Conservation (phyloP, 1,284 basidiomycete genomes). For the Fistulinella cinereoalba region DNA sequence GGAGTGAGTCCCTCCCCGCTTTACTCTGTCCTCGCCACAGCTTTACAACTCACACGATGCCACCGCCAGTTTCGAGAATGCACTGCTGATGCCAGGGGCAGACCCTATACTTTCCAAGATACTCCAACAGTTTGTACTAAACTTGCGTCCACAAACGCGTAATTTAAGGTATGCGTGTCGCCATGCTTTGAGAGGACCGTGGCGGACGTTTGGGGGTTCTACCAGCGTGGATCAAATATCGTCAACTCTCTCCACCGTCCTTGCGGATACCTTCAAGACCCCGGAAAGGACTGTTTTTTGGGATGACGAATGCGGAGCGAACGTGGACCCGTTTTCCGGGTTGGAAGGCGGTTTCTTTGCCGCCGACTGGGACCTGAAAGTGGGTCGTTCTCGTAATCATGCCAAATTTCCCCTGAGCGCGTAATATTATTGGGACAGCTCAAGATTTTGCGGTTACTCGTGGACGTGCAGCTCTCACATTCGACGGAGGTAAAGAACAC, state of each 20-base stretch:
- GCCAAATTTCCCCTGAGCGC: conserved; percentile 32
- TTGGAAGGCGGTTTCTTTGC: conserved; percentile 67
- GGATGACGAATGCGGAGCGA: conserved; percentile 61
- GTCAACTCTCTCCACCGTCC: conserved; percentile 58
- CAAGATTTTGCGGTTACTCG: conserved; percentile 72
- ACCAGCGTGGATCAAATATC: conserved; percentile 73
- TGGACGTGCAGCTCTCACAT: conserved; percentile 73
- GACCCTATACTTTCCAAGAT: conserved; percentile 68
- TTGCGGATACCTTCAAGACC: conserved; percentile 68
- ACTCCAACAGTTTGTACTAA: conserved; percentile 70
- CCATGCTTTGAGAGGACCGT: conserved; percentile 22
- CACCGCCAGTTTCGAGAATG: conserved; percentile 73
- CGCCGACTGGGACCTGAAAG: conserved; percentile 75
- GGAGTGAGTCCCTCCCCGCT: conserved; percentile 57
- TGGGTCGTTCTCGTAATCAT: conserved; percentile 38
- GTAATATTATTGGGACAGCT: conserved; percentile 48
- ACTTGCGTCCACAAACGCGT: conserved; percentile 79
- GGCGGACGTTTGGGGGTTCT: conserved; percentile 33
- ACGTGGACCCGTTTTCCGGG: conserved; percentile 67
- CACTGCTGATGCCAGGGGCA: conserved; percentile 64
- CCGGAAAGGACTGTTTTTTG: conserved; percentile 74
- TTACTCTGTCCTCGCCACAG: conserved; percentile 23
- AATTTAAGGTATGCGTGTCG: conserved; percentile 65
- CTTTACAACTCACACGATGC: conserved; percentile 30
- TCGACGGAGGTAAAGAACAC: conserved; percentile 60